Percentiles rank a stretch among this genome's conserved stretches.
Conservation (phyloP, 306 rosid species). For the Luffa acutangula region DNA sequence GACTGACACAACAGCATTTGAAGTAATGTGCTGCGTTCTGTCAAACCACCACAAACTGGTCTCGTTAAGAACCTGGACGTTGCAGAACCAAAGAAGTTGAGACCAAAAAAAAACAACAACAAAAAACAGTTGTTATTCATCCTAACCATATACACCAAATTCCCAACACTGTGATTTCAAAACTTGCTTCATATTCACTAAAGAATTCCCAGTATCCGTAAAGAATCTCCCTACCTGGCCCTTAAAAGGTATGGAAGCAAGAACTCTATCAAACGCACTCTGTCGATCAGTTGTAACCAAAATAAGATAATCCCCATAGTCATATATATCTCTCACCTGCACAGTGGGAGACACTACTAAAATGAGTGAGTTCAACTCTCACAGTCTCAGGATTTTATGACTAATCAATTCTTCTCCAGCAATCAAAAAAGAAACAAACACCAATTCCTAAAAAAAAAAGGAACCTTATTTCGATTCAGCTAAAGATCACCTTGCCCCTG, state of each 20-base stretch:
- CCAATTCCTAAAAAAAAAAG: background rate
- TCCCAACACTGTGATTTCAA: background rate
- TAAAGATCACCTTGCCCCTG: conserved; percentile 65
- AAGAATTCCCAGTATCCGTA: background rate
- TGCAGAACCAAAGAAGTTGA: conserved; percentile 2
- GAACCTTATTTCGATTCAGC: background rate
- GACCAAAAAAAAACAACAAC: background rate
- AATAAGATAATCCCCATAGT: conserved; percentile 69
- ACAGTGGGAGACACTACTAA: background rate
- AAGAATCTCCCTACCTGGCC: conserved; percentile 57
- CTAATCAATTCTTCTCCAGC: background rate
- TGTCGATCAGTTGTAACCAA: conserved; percentile 85
- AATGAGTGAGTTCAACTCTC: background rate
- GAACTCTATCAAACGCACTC: conserved; percentile 96
- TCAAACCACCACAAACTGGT: conserved; percentile 99
- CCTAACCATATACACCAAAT: background rate
- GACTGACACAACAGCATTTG: conserved; percentile 64
- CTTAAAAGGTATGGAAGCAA: conserved; percentile 92
- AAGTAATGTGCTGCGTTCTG: conserved; percentile 59
- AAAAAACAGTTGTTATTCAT: background rate
- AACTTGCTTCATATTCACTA: background rate
- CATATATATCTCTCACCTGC: conserved; percentile 91
- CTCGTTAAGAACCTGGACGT: conserved; percentile 70
- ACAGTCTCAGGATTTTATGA: no score
- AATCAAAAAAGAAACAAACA: background rate